Evolutionary conservation across 2,329 filamentous ascomycete genomes (phyloP).

Genomic region (Coniochaeta sp.): DNA sequence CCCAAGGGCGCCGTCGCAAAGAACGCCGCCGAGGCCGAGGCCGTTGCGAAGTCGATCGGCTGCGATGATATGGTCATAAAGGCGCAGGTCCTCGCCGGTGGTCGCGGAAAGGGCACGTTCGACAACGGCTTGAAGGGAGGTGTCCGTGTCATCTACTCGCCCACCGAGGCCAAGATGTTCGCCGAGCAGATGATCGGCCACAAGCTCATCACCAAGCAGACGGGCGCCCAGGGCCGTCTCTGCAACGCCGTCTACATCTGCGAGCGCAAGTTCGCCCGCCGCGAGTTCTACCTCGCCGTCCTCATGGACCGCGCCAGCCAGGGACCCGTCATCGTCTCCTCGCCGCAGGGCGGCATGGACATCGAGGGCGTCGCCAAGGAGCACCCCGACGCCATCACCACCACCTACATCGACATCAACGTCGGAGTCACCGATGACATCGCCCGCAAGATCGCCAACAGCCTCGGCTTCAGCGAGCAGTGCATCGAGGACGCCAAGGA

Average conservation of each 20-base stretch:
- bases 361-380: slow-evolving; percentile 99
- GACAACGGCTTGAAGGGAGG: slow-evolving; percentile 98
- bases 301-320: slow-evolving; percentile 95
- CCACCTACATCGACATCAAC: slow-evolving; percentile 90
- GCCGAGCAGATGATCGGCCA: slow-evolving; percentile 99
- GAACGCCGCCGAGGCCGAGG: slow-evolving; percentile 79
- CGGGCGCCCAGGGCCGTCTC: slow-evolving; percentile 82
- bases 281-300: slow-evolving; percentile 98
- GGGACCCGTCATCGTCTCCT: slow-evolving; percentile 91
- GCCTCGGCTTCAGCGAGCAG: slow-evolving; percentile 96
- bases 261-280: slow-evolving; percentile 98
- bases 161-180: slow-evolving; percentile 93
- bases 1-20: slow-evolving; percentile 84
- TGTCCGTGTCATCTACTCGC: slow-evolving; percentile 98
- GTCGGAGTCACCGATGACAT: slow-evolving; percentile 93
- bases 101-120: slow-evolving; percentile 94
- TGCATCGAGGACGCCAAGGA: slow-evolving; percentile 93
- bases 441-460: slow-evolving; percentile 77
- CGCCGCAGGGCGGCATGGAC: slow-evolving; percentile 98
- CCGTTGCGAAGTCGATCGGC: slow-evolving; percentile 83
- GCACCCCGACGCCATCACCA: slow-evolving; percentile 90
- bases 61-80: slow-evolving; percentile 99
- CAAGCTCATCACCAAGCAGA: slow-evolving; percentile 99
- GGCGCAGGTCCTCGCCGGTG: slow-evolving; percentile 95
- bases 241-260: slow-evolving; percentile 99